Percentiles rank a stretch among this genome's conserved stretches.
phyloP scores from a whole-genome alignment of 441 rosid species.

The Adansonia madagascariensis region DNA sequence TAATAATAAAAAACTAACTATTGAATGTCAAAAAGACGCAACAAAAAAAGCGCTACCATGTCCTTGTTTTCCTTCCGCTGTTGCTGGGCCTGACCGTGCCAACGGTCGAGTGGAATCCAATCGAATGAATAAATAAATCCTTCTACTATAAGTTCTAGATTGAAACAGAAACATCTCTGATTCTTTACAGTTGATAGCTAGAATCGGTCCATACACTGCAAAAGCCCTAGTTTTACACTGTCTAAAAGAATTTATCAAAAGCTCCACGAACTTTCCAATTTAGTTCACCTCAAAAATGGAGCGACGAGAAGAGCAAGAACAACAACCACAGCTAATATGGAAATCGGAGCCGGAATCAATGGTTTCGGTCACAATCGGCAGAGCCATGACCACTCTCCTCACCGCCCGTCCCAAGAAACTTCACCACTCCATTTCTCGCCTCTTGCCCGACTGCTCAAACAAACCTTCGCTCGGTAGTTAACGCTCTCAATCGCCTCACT shows the following conservation, averaged over 20 bases:
- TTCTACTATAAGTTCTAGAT: neutral
- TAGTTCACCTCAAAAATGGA: slow-evolving; percentile 17
- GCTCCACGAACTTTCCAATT: neutral
- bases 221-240: neutral
- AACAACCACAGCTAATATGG: slow-evolving; percentile 50
- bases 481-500: neutral
- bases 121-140: too few species aligned
- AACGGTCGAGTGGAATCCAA: too few species aligned
- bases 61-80: too few species aligned
- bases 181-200: neutral
- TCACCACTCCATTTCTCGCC: slow-evolving; percentile 53
- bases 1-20: too few species aligned
- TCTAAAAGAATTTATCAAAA: neutral
- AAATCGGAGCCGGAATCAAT: slow-evolving; percentile 58
- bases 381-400: slow-evolving; percentile 68
- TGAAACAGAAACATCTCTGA: neutral
- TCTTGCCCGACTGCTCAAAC: slow-evolving; percentile 45
- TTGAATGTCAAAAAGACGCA: too few species aligned
- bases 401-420: slow-evolving; percentile 73
- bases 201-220: neutral
- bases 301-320: slow-evolving; percentile 29
- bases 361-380: slow-evolving; percentile 64
- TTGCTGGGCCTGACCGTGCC: too few species aligned
- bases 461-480: slow-evolving; percentile 49
- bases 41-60: too few species aligned